Conservation (phyloP, 2,329 filamentous ascomycete genomes). For the Paecilomyces variotii region DNA sequence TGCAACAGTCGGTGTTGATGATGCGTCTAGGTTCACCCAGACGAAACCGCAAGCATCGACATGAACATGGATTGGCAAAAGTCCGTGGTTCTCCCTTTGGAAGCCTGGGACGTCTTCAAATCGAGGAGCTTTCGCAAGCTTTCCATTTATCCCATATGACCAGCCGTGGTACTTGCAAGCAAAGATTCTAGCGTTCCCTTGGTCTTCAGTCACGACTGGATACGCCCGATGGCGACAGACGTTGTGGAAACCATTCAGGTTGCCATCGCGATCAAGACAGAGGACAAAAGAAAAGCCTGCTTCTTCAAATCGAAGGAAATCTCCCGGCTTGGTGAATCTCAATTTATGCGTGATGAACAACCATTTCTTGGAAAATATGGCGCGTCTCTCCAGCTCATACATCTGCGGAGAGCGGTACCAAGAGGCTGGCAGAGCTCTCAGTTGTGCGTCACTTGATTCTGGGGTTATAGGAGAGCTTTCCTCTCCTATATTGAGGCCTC, state of each 20-base stretch:
- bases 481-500: neutral
- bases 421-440: constrained; percentile 36
- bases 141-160: constrained; percentile 50
- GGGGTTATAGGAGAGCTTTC: neutral
- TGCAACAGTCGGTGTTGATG: constrained; percentile 25
- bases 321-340: constrained; percentile 44
- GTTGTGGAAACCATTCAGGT: constrained; percentile 53
- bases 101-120: constrained; percentile 50
- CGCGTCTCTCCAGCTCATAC: constrained; percentile 46
- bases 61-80: constrained; percentile 48
- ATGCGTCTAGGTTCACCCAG: constrained; percentile 49
- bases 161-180: constrained; percentile 53
- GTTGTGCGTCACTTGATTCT: neutral
- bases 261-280: constrained; percentile 39
- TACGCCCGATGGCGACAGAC: constrained; percentile 53
- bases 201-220: constrained; percentile 43
- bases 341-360: constrained; percentile 26
- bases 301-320: constrained; percentile 50
- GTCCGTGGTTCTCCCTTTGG: constrained; percentile 44
- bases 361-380: constrained; percentile 48
- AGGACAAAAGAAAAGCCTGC: constrained; percentile 51
- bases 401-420: constrained; percentile 36
- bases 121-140: constrained; percentile 50
- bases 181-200: constrained; percentile 44
- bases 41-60: constrained; percentile 49